phyloP scores from a whole-genome alignment of 352 stramenopile species.

The Phytophthora palmivora region DNA sequence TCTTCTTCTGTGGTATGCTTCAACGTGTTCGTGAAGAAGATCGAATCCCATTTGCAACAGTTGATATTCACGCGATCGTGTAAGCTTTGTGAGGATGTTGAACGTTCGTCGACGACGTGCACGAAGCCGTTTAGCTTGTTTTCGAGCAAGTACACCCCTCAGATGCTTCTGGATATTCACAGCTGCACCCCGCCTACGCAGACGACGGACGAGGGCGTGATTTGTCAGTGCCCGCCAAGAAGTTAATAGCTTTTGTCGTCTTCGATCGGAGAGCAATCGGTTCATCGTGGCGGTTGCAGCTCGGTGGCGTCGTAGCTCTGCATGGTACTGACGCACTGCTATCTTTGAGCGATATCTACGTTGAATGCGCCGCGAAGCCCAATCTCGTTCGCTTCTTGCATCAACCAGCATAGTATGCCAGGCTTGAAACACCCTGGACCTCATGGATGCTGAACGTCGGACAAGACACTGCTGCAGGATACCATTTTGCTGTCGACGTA shows the following conservation, averaged over 20 bases:
- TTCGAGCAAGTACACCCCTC: slow-evolving; percentile 52
- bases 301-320: slow-evolving; percentile 51
- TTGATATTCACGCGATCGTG: slow-evolving; percentile 41
- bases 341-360: slow-evolving; percentile 38
- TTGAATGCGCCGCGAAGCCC: slow-evolving; percentile 51
- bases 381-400: slow-evolving; percentile 18
- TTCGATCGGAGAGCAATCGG: slow-evolving; percentile 48
- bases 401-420: slow-evolving; percentile 36
- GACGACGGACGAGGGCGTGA: slow-evolving; percentile 56
- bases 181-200: slow-evolving; percentile 55
- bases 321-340: slow-evolving; percentile 44
- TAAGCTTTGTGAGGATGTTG: slow-evolving; percentile 39
- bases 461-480: slow-evolving; percentile 52
- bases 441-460: slow-evolving; percentile 31
- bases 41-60: slow-evolving; percentile 44
- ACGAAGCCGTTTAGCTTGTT: slow-evolving; percentile 42
- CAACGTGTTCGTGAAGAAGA: slow-evolving; percentile 39
- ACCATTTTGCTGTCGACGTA: slow-evolving; percentile 40
- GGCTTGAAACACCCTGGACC: slow-evolving; percentile 21
- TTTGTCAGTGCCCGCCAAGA: slow-evolving; percentile 52
- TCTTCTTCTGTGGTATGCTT: slow-evolving; percentile 24
- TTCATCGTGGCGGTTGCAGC: slow-evolving; percentile 60
- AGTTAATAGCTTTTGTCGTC: slow-evolving; percentile 29
- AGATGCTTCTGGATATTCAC: slow-evolving; percentile 56
- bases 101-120: slow-evolving; percentile 45